Evolutionary conservation across 108 stramenopile genomes (phyloP).

Genomic region (Cyclotella cryptica): DNA sequence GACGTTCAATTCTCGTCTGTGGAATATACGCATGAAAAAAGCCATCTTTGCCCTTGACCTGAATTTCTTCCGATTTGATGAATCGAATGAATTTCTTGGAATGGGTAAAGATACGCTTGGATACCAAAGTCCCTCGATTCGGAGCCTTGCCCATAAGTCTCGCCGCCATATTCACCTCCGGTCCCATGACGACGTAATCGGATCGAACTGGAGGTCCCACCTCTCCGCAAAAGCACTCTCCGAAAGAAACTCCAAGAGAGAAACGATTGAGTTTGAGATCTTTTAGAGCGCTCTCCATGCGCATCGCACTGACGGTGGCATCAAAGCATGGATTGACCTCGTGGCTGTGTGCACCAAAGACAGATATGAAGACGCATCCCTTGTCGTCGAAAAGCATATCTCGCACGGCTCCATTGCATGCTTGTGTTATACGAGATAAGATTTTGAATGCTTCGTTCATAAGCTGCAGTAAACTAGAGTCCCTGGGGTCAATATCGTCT

Average conservation of each 20-base stretch:
- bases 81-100: slow-evolving; percentile 56
- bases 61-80: slow-evolving; percentile 51
- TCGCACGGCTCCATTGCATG: slow-evolving; percentile 57
- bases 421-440: slow-evolving; percentile 56
- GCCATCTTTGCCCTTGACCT: slow-evolving; percentile 57
- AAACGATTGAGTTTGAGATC: slow-evolving; percentile 42
- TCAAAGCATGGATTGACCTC: slow-evolving; percentile 59
- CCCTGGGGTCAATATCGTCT: slow-evolving; percentile 54
- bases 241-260: slow-evolving; percentile 60
- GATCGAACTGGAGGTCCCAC: slow-evolving; percentile 53
- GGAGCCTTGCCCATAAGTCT: slow-evolving; percentile 63
- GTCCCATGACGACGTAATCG: slow-evolving; percentile 66
- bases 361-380: slow-evolving; percentile 64
- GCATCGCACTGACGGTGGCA: slow-evolving; percentile 55
- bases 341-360: slow-evolving; percentile 61
- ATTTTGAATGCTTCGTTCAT: slow-evolving; percentile 57
- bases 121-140: slow-evolving; percentile 54
- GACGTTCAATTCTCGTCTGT: slow-evolving; percentile 44
- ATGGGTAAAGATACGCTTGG: slow-evolving; percentile 57
- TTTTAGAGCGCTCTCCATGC: slow-evolving; percentile 61
- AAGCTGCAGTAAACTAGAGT: slow-evolving; percentile 43
- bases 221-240: slow-evolving; percentile 61
- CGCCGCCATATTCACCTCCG: slow-evolving; percentile 61
- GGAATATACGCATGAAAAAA: slow-evolving; percentile 59
- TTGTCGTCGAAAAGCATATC: slow-evolving; percentile 66